Conservation (phyloP, 202 grass and related monocot species). For the Schoenoplectus tabernaemontani region DNA sequence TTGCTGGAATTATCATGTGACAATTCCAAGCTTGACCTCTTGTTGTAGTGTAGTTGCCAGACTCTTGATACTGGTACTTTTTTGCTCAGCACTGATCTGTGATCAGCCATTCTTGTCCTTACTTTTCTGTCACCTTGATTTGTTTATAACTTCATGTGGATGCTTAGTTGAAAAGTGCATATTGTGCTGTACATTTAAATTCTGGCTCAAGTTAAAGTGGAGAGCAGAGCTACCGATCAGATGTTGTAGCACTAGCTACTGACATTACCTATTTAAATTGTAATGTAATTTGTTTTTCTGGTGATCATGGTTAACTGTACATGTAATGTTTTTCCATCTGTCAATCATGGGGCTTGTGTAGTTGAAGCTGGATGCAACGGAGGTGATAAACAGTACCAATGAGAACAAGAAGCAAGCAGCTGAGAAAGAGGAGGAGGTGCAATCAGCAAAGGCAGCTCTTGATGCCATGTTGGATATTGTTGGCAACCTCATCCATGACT, state of each 20-base stretch:
- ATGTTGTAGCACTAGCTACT: background rate
- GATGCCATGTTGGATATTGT: constrained; percentile 56
- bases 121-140: background rate
- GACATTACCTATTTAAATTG: background rate
- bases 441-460: constrained; percentile 67
- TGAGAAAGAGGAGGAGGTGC: constrained; percentile 63
- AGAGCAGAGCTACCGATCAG: background rate
- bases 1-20: too few species aligned
- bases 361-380: constrained; percentile 57
- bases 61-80: background rate
- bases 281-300: background rate
- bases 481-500: constrained; percentile 75
- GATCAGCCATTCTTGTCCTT: background rate
- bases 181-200: too few species aligned
- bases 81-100: background rate
- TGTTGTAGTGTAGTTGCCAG: background rate
- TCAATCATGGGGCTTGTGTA: constrained; percentile 9
- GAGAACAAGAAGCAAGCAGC: constrained; percentile 63
- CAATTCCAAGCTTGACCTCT: too few species aligned
- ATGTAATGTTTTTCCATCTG: background rate
- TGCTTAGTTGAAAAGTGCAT: too few species aligned
- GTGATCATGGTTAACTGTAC: background rate
- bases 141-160: background rate
- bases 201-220: too few species aligned
- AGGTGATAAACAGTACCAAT: constrained; percentile 69